Base-by-base conservation (phyloP, 1,284 basidiomycete species). In the Ustilago sp. region DNA sequence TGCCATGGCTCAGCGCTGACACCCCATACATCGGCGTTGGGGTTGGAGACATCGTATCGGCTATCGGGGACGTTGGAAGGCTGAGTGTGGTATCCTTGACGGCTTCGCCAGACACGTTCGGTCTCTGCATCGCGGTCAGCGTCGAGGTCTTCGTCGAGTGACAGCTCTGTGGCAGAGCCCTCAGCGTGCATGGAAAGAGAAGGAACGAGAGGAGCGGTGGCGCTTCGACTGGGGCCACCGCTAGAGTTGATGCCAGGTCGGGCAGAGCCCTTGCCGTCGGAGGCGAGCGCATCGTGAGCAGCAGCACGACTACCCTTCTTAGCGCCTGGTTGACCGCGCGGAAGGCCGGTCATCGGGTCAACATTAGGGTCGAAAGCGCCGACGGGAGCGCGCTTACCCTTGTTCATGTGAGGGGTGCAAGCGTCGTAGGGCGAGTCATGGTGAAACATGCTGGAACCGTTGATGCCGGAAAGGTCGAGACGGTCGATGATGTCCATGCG, bases 401-500 rank as follows among this genome's bases (percentile, higher is more conserved):
- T 65, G 77, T 85, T 85, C 66, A 70, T 67, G 67, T 84, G 83
- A 11, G 83, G 83, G 0, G 81, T 71, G 65, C 82, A 83, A 8
- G 84, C 84, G 51, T 85, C 84, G 64, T 85, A 85, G 0, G 84
- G 84, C 53, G 83, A 84, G 64, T 85, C 84, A 63, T 85, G 84
- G 63, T 85, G 84, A 69, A 85, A 85, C 70, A 85, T 70, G 64
- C 77, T 80, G 35, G 76, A 77, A 11, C 83, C 84, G 41, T 79
- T 74, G 53, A 85, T 70, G 15, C 83, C 84, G 15, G 77, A 80
- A 32, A 82, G 67, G 57, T 85, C 84, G 41, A 85, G 75, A 59
- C 80, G 79, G 55, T 85, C 84, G 60, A 85, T 85, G 51, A 85
- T 74, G 54, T 85, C 84, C 72, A 85, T 81, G 50, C 83, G 74